phyloP scores from a whole-genome alignment of 495 filamentous ascomycete species.

The Hyaloscypha hepaticicola region DNA sequence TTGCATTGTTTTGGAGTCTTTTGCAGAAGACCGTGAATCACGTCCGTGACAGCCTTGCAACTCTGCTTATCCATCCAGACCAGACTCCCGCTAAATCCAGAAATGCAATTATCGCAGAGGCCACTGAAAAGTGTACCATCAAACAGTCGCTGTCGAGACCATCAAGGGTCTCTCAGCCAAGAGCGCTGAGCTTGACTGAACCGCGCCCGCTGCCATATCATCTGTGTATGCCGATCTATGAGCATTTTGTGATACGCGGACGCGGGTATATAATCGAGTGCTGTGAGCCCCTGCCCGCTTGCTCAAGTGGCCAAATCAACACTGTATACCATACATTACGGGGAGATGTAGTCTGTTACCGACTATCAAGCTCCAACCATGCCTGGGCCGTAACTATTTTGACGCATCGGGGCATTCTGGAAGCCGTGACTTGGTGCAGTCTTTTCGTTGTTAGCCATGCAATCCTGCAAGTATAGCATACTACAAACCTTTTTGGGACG shows the following conservation, averaged over 20 bases:
- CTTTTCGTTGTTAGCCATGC: constrained; percentile 24
- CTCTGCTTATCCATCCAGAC: constrained; percentile 5
- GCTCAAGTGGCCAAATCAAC: neutral
- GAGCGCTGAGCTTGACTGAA: neutral
- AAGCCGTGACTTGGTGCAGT: constrained; percentile 18
- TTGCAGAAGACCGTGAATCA: neutral
- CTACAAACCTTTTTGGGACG: constrained; percentile 54
- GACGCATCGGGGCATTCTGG: constrained; percentile 32
- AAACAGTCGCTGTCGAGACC: neutral
- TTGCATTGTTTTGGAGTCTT: constrained; percentile 2
- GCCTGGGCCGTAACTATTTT: constrained; percentile 41
- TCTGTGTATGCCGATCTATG: constrained; percentile 6
- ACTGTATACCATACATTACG: neutral
- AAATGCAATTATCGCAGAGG: constrained; percentile 6
- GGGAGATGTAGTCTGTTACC: neutral
- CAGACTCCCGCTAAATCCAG: constrained; percentile 13
- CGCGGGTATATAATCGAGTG: constrained; percentile 6
- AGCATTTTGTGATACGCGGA: constrained; percentile 14
- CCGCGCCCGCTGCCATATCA: neutral
- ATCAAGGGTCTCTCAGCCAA: neutral
- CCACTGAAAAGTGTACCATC: constrained; percentile 11
- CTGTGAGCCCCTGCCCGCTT: neutral
- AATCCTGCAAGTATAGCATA: constrained; percentile 9
- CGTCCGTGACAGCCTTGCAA: constrained; percentile 4
- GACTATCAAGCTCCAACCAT: constrained; percentile 39